Evolutionary conservation across 2,329 filamentous ascomycete genomes (phyloP).

Genomic region (Akanthomyces muscarius): DNA sequence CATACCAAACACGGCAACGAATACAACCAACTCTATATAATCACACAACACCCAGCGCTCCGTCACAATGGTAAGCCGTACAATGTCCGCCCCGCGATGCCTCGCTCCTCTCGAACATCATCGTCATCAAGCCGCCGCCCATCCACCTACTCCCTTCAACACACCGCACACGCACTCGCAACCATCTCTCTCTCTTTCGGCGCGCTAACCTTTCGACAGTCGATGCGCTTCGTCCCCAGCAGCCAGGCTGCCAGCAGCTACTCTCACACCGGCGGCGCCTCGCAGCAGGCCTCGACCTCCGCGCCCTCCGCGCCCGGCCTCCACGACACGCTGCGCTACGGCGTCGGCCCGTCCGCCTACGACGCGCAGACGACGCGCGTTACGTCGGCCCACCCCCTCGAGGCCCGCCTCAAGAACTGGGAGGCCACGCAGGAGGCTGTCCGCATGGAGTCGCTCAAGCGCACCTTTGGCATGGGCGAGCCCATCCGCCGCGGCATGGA

Average conservation of each 20-base stretch:
- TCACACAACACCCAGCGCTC: not conserved
- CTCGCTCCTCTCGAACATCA: not conserved
- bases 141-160: constrained; percentile 13
- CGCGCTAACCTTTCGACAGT: constrained; percentile 45
- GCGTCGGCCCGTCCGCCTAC: constrained; percentile 63
- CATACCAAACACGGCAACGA: not conserved
- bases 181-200: not conserved
- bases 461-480: constrained; percentile 88
- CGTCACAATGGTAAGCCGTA: constrained; percentile 11
- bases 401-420: constrained; percentile 85
- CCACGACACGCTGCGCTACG: constrained; percentile 86
- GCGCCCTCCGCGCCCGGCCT: constrained; percentile 91
- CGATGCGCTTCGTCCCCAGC: constrained; percentile 83
- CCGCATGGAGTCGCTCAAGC: constrained; percentile 84
- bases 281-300: constrained; percentile 46
- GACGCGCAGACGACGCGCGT: constrained; percentile 36
- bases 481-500: constrained; percentile 93
- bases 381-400: constrained; percentile 74
- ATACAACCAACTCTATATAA: not conserved
- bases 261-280: constrained; percentile 49
- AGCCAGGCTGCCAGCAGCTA: constrained; percentile 62
- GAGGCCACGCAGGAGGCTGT: constrained; percentile 80
- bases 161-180: not conserved
- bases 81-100: too few relatives aligned
- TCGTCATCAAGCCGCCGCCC: not conserved